phyloP scores from a whole-genome alignment of 2,329 filamentous ascomycete genomes.

The Microcyclospora tardicrescens region DNA sequence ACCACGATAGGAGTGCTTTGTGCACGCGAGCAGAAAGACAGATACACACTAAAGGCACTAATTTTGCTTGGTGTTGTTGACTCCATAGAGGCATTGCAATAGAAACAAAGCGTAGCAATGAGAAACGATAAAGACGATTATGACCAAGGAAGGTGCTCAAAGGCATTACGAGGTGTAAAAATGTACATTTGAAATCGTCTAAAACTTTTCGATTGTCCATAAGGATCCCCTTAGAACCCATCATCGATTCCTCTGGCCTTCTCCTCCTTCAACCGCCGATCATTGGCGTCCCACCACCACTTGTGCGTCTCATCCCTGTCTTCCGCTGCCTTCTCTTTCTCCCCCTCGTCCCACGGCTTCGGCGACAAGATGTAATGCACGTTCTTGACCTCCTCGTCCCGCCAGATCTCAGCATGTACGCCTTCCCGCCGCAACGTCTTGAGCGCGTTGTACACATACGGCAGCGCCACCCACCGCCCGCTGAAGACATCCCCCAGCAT shows the following conservation, averaged over 20 bases:
- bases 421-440: constrained; percentile 45
- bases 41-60: too few relatives aligned
- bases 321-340: constrained; percentile 25
- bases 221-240: constrained; percentile 30
- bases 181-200: too few relatives aligned
- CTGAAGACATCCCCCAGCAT: constrained; percentile 45
- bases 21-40: too few relatives aligned
- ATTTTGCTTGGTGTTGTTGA: too few relatives aligned
- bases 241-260: constrained; percentile 36
- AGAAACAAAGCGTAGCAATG: too few relatives aligned
- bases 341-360: constrained; percentile 50
- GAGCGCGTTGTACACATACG: constrained; percentile 49
- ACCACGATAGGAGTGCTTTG: too few relatives aligned
- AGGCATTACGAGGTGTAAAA: too few relatives aligned
- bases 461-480: constrained; percentile 45
- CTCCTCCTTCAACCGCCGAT: constrained; percentile 37
- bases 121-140: too few relatives aligned
- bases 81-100: too few relatives aligned
- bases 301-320: constrained; percentile 35
- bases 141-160: too few relatives aligned
- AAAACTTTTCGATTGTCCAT: background rate
- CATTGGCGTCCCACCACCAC: constrained; percentile 46
- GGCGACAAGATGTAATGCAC: constrained; percentile 49
- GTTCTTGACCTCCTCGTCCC: constrained; percentile 48
- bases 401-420: constrained; percentile 47